Base-by-base conservation (phyloP, 2,329 filamentous ascomycete genomes). In the Xylaria arbuscula region DNA sequence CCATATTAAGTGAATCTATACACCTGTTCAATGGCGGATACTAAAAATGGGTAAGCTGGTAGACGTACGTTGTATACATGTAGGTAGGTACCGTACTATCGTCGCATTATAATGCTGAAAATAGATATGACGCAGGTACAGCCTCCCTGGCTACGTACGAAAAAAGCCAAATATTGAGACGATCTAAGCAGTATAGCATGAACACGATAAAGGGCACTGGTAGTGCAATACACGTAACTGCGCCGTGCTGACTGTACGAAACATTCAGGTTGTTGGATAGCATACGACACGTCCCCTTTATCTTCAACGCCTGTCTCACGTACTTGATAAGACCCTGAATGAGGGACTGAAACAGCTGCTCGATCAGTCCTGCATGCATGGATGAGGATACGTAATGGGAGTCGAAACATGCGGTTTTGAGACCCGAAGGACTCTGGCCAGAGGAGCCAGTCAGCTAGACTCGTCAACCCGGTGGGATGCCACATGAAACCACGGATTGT, bases 121-220 rank as follows among this genome's bases (percentile, higher is more conserved):
- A 69, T 69, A 69, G 67, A 65, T n/a, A 56, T 65, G 60, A 62
- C 28, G 65, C 66, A 57, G 62, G 55, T 64, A 64, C 61, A 67
- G 61, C 65, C 61, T 22, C 48, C 48, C 48, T 38, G 9, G 11
- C 34, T 61, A 61, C 59, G 36, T 63, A 58, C 58, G 58, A 58
- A 59, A 36, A 59, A 36, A 50, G 48, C 55, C 51, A 42, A 40
- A 13, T 32, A 47, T 22, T 13, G 34, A 19, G 40, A 50, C 54
- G 36, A 56, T 54, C 56, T 32, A 47, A 50, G 47, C 32, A 38
- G 34, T 53, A 58, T 58, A 54, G 28, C 61, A 58, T 53, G 19
- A 47, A 17, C 28, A 42, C 42, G 56, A 53, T 38, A 47, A 58
- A 3, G 51, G 32, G 38, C 17, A 17, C 32, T 38, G 15, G 38